Conservation (phyloP, 1,284 basidiomycete species). For the Ceratobasidium sp. region DNA sequence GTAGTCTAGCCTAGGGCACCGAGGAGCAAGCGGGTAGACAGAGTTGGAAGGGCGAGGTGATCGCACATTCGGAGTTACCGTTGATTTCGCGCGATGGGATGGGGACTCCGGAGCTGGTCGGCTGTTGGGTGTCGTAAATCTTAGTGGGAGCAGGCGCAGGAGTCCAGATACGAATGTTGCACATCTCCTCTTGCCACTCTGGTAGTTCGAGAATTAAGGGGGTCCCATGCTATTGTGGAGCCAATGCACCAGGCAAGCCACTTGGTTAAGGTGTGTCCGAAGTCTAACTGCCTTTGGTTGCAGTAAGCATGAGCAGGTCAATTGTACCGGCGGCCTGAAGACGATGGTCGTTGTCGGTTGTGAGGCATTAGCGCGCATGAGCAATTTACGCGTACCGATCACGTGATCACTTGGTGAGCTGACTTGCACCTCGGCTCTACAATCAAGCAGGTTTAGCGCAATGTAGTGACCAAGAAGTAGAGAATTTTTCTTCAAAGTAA, state of each 20-base stretch:
- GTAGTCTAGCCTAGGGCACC: background rate
- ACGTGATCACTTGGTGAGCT: background rate
- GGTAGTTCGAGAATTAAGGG: too few relatives aligned
- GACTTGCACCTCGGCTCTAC: too few relatives aligned
- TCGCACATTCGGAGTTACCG: background rate
- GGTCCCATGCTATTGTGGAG: too few relatives aligned
- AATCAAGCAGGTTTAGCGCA: too few relatives aligned
- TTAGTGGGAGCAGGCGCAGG: background rate
- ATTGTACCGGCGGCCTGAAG: background rate
- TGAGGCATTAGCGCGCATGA: conserved; percentile 1
- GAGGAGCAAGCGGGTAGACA: background rate
- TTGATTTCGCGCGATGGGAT: background rate
- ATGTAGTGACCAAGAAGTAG: too few relatives aligned
- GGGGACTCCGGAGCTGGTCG: background rate
- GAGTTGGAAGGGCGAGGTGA: background rate
- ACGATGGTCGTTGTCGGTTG: background rate
- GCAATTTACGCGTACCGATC: background rate
- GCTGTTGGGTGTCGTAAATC: background rate
- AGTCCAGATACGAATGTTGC: too few relatives aligned
- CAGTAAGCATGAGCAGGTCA: background rate
- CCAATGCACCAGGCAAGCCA: too few relatives aligned
- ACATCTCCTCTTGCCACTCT: too few relatives aligned
- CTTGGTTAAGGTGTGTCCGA: too few relatives aligned
- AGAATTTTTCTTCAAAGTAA: too few relatives aligned
- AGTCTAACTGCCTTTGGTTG: too few relatives aligned